Evolutionary conservation across 805 yeast species (phyloP).

Genomic region (Komagataella populi): DNA sequence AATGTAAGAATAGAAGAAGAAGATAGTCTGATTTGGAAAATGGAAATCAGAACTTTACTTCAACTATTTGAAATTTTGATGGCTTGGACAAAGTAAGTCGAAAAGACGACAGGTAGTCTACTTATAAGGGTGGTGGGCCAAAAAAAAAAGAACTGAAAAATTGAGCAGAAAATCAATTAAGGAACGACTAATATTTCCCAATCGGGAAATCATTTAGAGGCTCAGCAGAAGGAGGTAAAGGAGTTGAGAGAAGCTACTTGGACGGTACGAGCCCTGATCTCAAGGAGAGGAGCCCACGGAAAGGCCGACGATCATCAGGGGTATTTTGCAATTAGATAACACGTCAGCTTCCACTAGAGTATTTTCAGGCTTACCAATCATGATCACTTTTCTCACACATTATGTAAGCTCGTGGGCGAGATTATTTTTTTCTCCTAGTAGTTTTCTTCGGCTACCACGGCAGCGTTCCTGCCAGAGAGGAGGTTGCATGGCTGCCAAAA

Average conservation of each 20-base stretch:
- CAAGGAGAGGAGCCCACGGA: neutral
- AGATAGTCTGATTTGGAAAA: neutral
- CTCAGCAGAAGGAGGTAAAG: neutral
- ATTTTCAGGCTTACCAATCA: neutral
- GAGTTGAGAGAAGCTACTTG: neutral
- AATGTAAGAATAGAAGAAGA: neutral
- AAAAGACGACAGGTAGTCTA: neutral
- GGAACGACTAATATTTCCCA: neutral
- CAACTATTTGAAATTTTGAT: neutral
- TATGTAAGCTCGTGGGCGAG: neutral
- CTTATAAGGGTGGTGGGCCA: neutral
- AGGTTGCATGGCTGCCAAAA: neutral
- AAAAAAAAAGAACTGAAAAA: neutral
- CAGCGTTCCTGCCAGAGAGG: neutral
- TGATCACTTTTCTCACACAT: neutral
- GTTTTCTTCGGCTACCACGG: neutral
- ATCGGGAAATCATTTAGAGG: neutral
- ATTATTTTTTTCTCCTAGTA: too few relatives aligned
- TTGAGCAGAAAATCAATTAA: neutral
- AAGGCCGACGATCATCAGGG: neutral
- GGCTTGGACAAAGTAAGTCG: neutral
- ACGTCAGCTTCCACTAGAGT: neutral
- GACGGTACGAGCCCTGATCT: too few relatives aligned
- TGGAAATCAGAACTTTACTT: neutral
- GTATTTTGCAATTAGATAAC: neutral